A percentile compares a stretch with the other conserved stretches of the same genome.
Conservation (phyloP, 352 stramenopile species). For the Pythium myriotylum region DNA sequence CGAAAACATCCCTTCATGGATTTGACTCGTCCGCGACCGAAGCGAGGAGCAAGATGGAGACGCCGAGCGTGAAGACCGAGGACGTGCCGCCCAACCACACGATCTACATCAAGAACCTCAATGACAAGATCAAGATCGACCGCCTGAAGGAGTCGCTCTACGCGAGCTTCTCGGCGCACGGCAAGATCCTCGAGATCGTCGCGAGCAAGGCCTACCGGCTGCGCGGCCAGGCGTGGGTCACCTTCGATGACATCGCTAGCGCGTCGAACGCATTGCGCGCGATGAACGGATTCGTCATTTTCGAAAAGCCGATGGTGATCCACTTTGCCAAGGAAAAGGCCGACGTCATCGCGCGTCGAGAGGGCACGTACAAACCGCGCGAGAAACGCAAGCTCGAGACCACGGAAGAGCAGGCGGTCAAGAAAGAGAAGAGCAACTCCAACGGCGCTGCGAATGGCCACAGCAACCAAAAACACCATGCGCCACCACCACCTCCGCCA, state of each 20-base stretch:
- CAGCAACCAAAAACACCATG: conserved; percentile 24
- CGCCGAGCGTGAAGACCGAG: conserved; percentile 32
- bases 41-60: conserved; percentile 1
- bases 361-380: conserved; percentile 72
- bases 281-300: conserved; percentile 87
- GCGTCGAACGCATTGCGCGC: conserved; percentile 88
- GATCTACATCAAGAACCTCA: conserved; percentile 94
- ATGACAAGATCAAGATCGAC: conserved; percentile 94
- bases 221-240: conserved; percentile 92
- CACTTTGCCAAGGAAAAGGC: conserved; percentile 86
- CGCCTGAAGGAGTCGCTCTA: conserved; percentile 91
- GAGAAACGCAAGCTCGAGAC: conserved; percentile 82
- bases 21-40: conserved; percentile 1
- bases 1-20: conserved; percentile 1
- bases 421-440: conserved; percentile 34
- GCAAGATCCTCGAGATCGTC: conserved; percentile 92
- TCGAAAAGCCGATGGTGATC: conserved; percentile 87
- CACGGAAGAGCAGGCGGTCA: conserved; percentile 36
- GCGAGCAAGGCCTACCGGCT: conserved; percentile 82
- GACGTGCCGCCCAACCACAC: conserved; percentile 89
- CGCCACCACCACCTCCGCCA: conserved; percentile 39
- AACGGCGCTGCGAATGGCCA: conserved; percentile 31
- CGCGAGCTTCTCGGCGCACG: conserved; percentile 90
- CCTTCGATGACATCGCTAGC: conserved; percentile 88
- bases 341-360: conserved; percentile 74